A percentile compares a stretch with the other conserved stretches of the same genome.
Evolutionary conservation across 192 early-diverging fungal species (phyloP).

Genomic region (Chytriomyces confervae): DNA sequence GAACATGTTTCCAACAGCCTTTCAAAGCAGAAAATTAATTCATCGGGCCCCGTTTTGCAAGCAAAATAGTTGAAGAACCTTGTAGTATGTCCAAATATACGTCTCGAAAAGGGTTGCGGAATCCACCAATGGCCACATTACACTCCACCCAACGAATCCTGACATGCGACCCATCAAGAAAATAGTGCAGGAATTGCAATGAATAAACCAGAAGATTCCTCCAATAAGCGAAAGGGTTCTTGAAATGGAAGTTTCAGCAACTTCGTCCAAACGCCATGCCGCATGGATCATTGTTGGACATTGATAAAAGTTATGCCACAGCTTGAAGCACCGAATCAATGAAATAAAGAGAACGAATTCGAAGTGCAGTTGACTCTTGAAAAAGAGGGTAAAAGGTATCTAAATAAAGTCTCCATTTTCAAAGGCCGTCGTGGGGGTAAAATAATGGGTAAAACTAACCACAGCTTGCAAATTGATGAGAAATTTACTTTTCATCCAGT

Average conservation of each 20-base stretch:
- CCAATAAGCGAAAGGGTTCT: background rate
- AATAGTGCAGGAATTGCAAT: slow-evolving; percentile 33
- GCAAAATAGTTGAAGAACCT: no score
- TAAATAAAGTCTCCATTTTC: background rate
- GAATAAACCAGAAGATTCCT: slow-evolving; percentile 32
- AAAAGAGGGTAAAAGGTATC: background rate
- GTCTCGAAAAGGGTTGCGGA: background rate
- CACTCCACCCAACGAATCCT: background rate
- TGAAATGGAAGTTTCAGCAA: background rate
- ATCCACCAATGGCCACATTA: background rate
- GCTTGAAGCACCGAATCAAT: background rate
- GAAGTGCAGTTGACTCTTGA: background rate
- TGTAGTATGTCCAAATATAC: slow-evolving; percentile 1
- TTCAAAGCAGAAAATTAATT: background rate
- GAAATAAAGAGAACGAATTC: background rate
- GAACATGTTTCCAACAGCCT: slow-evolving; percentile 41
- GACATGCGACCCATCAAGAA: slow-evolving; percentile 20
- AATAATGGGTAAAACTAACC: background rate
- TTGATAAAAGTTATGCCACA: slow-evolving; percentile 1
- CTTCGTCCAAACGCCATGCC: no score
- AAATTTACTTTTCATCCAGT: background rate
- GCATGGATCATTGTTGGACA: background rate
- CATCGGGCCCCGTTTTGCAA: no score
- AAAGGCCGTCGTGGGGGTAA: background rate
- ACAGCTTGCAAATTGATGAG: slow-evolving; percentile 6